Evolutionary conservation across 73 alveolate genomes (phyloP).

Genomic region (Paramecium sonneborni): DNA sequence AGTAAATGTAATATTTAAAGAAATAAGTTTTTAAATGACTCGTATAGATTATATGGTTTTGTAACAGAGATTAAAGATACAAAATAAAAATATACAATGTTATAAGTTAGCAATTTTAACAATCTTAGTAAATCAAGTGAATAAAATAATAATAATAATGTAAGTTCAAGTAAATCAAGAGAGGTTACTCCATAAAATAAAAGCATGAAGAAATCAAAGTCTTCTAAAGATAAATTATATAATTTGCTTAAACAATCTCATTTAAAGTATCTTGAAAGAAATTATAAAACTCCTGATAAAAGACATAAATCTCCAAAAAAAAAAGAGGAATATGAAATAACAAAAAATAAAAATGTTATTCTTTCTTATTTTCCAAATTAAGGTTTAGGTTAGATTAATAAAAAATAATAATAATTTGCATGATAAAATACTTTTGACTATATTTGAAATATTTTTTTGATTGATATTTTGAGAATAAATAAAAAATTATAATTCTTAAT

Average conservation of each 20-base stretch:
- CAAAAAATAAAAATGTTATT: neutral
- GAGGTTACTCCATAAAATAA: neutral
- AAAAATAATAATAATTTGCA: neutral
- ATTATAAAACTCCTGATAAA: neutral
- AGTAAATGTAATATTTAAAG: neutral
- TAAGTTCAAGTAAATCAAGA: neutral
- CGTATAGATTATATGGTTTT: neutral
- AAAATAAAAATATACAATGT: neutral
- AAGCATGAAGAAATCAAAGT: neutral
- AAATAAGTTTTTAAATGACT: neutral
- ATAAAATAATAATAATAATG: neutral
- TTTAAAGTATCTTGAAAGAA: neutral
- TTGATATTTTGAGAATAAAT: too few species aligned
- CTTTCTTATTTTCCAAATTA: neutral
- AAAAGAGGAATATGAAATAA: neutral
- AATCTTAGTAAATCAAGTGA: neutral
- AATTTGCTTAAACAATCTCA: neutral
- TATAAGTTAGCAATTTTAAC: neutral
- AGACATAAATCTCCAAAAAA: neutral
- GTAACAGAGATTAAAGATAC: neutral
- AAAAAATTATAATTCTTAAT: neutral
- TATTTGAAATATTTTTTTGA: too few species aligned
- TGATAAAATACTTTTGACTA: neutral
- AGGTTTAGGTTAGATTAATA: neutral
- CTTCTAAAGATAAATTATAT: neutral